Base-by-base conservation (phyloP, 129 eudicot species). In the Helianthus tuberosus region DNA sequence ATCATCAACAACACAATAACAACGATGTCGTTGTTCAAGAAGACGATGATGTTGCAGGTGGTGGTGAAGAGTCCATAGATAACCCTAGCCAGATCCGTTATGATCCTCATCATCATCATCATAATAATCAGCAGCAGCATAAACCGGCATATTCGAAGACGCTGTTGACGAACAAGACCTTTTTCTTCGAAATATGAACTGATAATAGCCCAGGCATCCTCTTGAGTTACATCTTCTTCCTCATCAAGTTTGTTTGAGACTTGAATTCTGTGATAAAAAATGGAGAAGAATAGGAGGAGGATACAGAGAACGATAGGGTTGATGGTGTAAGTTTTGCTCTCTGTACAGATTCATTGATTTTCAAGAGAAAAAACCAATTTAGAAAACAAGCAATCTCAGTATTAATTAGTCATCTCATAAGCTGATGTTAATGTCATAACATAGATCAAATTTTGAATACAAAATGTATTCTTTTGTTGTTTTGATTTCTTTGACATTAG, bases 71-170 rank as follows among this genome's bases (percentile, higher is more conserved):
- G 39, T 79, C 94, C 8, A 75, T 86, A 20, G 89, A 88, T 46
- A 64, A 86, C 50, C 87, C 93, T 44, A 64, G 78, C 6, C 89
- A 86, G 82, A 84, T 86, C 81, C 88, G 84, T 13, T 89, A 86
- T 65, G 91, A 83, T 54, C 77, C 62, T 69, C 75, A 86, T 41
- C 76, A 58, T 72, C 76, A 69, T 11, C 71, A 89, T 20, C 84
- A 84, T 36, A 71, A n/a, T n/a, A n/a, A n/a, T n/a, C n/a, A n/a
- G n/a, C n/a, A n/a, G n/a, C n/a, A n/a, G n/a, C n/a, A n/a, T n/a
- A n/a, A n/a, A n/a, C n/a, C n/a, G n/a, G n/a, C n/a, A n/a, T n/a
- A n/a, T n/a, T n/a, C n/a, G n/a, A n/a, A n/a, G n/a, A n/a, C n/a
- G n/a, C n/a, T n/a, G n/a, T n/a, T n/a, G n/a, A n/a, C n/a, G n/a